Evolutionary conservation across 352 stramenopile species (phyloP).

Genomic region (Phytophthora crassamura): DNA sequence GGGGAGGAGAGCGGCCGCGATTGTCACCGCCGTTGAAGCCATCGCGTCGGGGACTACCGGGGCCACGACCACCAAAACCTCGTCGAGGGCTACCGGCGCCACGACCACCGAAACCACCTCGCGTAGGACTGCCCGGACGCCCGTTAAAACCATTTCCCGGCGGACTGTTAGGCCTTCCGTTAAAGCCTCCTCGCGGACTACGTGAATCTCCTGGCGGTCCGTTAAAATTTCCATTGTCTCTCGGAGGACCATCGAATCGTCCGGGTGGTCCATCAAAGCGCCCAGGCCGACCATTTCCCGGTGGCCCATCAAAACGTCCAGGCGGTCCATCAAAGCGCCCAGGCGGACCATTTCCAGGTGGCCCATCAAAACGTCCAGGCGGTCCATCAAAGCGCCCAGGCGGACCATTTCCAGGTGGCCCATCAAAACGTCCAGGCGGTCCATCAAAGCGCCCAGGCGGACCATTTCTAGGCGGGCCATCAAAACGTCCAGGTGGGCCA

Average conservation of each 20-base stretch:
- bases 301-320: background rate
- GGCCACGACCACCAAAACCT: conserved; percentile 11
- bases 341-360: background rate
- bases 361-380: background rate
- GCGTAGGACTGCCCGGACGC: background rate
- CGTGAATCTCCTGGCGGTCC: conserved; percentile 11
- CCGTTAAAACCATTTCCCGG: background rate
- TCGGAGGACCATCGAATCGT: conserved; percentile 30
- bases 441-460: no score
- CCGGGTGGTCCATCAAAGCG: conserved; percentile 8
- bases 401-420: background rate
- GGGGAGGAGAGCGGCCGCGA: conserved; percentile 35
- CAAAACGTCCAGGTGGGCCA: no score
- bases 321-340: conserved; percentile 5
- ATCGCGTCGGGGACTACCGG: conserved; percentile 27
- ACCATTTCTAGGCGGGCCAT: no score
- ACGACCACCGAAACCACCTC: conserved; percentile 15
- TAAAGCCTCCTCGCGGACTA: conserved; percentile 26
- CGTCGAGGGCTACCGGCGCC: conserved; percentile 8
- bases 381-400: no score
- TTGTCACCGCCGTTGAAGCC: conserved; percentile 24
- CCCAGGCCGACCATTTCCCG: conserved; percentile 20
- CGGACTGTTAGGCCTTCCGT: background rate
- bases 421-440: no score
- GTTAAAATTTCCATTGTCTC: conserved; percentile 31